A percentile compares a stretch with the other conserved stretches of the same genome.
Evolutionary conservation across 768 basidiomycete species (phyloP).

Genomic region (Pisolithus microcarpus): DNA sequence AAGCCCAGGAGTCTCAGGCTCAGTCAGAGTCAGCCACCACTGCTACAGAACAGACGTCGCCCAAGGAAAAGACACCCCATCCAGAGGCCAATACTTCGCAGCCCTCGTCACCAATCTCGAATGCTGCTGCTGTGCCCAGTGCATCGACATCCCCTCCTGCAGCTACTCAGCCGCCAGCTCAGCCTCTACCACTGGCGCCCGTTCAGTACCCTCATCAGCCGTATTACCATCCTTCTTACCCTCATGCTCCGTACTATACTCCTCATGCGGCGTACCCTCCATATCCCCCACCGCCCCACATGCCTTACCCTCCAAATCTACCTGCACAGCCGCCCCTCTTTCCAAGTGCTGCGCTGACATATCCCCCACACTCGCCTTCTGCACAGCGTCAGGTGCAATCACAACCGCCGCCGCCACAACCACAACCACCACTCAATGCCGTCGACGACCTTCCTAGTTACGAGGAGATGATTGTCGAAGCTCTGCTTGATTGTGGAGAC

Average conservation of each 20-base stretch:
- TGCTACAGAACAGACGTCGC: slow-evolving; percentile 7
- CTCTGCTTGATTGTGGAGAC: slow-evolving; percentile 57
- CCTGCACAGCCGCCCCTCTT: slow-evolving; percentile 27
- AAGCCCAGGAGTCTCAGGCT: slow-evolving; percentile 17
- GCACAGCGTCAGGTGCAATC: slow-evolving; percentile 12
- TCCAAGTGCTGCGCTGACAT: slow-evolving; percentile 29
- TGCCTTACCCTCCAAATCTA: slow-evolving; percentile 25
- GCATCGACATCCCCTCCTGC: slow-evolving; percentile 11
- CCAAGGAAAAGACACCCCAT: slow-evolving; percentile 10
- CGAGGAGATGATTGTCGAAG: slow-evolving; percentile 88
- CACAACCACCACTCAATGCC: slow-evolving; percentile 13
- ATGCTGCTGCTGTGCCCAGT: slow-evolving; percentile 18
- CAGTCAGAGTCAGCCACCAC: slow-evolving; percentile 10
- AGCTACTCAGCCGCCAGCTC: slow-evolving; percentile 13
- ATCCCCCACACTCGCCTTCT: slow-evolving; percentile 26
- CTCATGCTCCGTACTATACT: slow-evolving; percentile 61
- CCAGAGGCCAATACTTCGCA: slow-evolving; percentile 14
- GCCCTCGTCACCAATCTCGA: slow-evolving; percentile 16
- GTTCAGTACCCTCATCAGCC: slow-evolving; percentile 46
- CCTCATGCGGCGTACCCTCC: slow-evolving; percentile 28
- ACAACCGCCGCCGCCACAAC: slow-evolving; percentile 3
- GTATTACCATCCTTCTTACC: slow-evolving; percentile 54
- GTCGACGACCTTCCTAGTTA: slow-evolving; percentile 72
- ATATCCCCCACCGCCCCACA: slow-evolving; percentile 25
- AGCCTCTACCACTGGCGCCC: slow-evolving; percentile 16